Conservation (phyloP, 345 rosid species). For the Tarenaya hassleriana region DNA sequence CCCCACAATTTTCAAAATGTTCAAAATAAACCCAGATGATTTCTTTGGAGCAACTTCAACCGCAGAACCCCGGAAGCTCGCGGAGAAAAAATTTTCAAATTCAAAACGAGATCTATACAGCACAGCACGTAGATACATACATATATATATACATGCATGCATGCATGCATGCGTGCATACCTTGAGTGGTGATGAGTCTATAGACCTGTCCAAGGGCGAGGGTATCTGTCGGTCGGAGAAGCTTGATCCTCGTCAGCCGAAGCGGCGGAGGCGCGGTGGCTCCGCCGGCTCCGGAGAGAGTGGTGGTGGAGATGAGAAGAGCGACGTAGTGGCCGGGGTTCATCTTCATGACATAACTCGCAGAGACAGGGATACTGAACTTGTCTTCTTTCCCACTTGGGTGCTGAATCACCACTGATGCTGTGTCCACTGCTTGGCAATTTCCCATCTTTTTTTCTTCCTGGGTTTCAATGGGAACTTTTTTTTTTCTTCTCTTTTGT, state of each 20-base stretch:
- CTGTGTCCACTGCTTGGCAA: conserved; percentile 84
- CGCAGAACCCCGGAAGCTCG: neutral
- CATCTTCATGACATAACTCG: conserved; percentile 63
- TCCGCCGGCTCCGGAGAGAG: conserved; percentile 31
- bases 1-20: conserved; percentile 1
- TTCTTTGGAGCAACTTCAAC: no score
- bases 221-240: conserved; percentile 77
- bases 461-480: neutral
- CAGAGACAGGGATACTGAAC: conserved; percentile 53
- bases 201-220: conserved; percentile 76
- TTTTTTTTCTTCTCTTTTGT: no score
- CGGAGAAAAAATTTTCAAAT: neutral
- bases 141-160: neutral
- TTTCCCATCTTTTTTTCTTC: conserved; percentile 53
- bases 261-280: conserved; percentile 34
- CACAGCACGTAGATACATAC: neutral
- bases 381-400: conserved; percentile 72
- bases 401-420: conserved; percentile 65
- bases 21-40: conserved; percentile 10
- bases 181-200: conserved; percentile 75
- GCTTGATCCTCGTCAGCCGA: conserved; percentile 80
- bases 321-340: conserved; percentile 94
- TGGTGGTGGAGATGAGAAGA: conserved; percentile 72
- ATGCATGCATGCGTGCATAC: conserved; percentile 22
- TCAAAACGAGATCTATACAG: no score